These are phyloP conservation scores for Nymphaea thermarum DNA, from an alignment of 164 flowering plant species.

Conservation along the genomic window DNA sequence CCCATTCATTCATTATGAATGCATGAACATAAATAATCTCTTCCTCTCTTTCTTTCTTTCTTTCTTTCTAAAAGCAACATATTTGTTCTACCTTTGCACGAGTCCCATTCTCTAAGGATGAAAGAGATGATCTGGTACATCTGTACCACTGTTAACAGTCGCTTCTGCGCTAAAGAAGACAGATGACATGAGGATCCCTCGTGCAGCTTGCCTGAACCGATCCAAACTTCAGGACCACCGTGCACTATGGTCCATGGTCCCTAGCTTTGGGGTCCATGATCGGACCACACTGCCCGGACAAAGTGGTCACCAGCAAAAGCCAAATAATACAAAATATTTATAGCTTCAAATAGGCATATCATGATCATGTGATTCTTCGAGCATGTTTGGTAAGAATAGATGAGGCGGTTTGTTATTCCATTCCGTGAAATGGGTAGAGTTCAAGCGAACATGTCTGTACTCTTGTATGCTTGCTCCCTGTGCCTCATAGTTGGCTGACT, in stretches of 20 bases:
- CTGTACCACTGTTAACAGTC: neutral
- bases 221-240: neutral
- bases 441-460: too few relatives aligned
- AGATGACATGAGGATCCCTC: neutral
- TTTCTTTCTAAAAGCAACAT: constrained; percentile 5
- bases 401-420: too few relatives aligned
- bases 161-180: neutral
- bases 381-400: neutral
- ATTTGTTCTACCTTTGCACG: neutral
- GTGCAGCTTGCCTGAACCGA: neutral
- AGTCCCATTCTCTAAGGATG: too few relatives aligned
- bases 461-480: too few relatives aligned
- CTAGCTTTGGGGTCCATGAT: neutral
- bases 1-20: neutral
- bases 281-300: neutral
- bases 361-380: neutral
- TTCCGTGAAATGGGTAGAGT: too few relatives aligned
- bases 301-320: neutral
- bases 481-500: too few relatives aligned
- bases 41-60: constrained; percentile 23
- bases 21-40: constrained; percentile 7
- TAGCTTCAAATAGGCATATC: neutral
- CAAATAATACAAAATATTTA: neutral
- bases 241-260: neutral
- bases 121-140: too few relatives aligned